Base-by-base conservation (phyloP, 306 rosid species). In the Gillenia trifoliata region DNA sequence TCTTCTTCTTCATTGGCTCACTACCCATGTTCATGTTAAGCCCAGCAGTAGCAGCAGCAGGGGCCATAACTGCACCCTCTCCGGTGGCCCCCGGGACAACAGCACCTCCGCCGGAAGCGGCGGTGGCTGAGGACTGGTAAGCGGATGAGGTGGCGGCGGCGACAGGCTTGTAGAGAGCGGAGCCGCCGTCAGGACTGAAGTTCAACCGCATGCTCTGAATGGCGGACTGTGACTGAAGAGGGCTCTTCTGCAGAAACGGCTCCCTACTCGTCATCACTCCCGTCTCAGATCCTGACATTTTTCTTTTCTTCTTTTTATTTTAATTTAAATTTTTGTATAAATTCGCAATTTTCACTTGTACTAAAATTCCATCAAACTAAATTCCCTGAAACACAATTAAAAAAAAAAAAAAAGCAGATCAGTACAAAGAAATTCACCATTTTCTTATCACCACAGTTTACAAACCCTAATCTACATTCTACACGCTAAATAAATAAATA, bases 251-350 rank as follows among this genome's bases (percentile, higher is more conserved):
- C 64, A 59, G 64, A 59, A 85, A 87, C 26, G 82, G 78, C 61
- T 88, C 96, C 47, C 90, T 81, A 62, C 77, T 81, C 12, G 80
- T 72, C 81, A 88, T 82, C 78, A 81, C 73, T 55, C 89, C 92
- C 11, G 86, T 78, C 71, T 91, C 89, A 38, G 92, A 87, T 81
- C 88, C 97, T 6, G 95, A 88, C 93, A 92, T 88, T 23, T 33
- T 68, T 52, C 56, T 20, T 17, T 55, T 22, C 31, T 19, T 34
- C 11, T 30, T 63, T 33, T 31, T 5, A n/a, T 12, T 26, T 29
- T 9, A 16, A 6, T 13, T 4, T 3, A 3, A 6, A 15, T 13
- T 15, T 23, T 12, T 13, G 10, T n/a, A n/a, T 25, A 25, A 10
- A 31, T 64, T 64, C 23, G 26, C 68, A 33, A 12, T 64, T 64